Evolutionary conservation across 495 filamentous ascomycete genomes (phyloP), one percentile per base, ranked within the genome.

Genomic region (Daldinia grandis): DNA sequence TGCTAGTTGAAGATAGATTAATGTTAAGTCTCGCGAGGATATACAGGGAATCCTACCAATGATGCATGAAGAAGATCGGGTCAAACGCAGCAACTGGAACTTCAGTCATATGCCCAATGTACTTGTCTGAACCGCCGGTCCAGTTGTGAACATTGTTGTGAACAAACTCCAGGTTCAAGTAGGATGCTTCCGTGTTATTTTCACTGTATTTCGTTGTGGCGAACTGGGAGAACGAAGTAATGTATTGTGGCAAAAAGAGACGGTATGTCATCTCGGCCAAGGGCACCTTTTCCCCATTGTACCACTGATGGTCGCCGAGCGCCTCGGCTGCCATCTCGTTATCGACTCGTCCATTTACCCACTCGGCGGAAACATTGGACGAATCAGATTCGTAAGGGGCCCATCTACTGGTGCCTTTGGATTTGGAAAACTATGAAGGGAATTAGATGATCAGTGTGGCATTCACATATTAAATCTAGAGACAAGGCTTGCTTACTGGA

Each of bases 191-290:
- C 15, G 9, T 0, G 14, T 30, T n/a, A n/a, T 4, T 17, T 6
- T 56, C 17, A 9, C 17, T 19, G 6, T 35, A 33, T 30, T 33
- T 56, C 8, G 53, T 56, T 7, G 53, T 56, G n/a, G 53, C 53
- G 28, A 56, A 56, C n/a, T 56, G 53, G 10, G 53, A 28, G 10
- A 31, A 56, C 28, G 53, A 31, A 5, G 25, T 56, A n/a, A 56
- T 33, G 28, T 56, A 56, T 30, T 56, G 0, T 28, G 25, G 53
- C 3, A 31, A 19, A 28, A 56, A 56, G 28, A 56, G 53, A 35
- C 53, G 53, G 28, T 56, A 56, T 35, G 28, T 30, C 53, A 56
- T 56, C 53, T 56, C 53, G 28, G 53, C 25, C 6, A 56, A 9
- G 5, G 53, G 28, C 3, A 56, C 2, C 0, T 56, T 33, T 10